A percentile compares a stretch with the other conserved stretches of the same genome.
Conservation (phyloP, 169 alveolate genomes). For the Cryptosporidium sp. region DNA sequence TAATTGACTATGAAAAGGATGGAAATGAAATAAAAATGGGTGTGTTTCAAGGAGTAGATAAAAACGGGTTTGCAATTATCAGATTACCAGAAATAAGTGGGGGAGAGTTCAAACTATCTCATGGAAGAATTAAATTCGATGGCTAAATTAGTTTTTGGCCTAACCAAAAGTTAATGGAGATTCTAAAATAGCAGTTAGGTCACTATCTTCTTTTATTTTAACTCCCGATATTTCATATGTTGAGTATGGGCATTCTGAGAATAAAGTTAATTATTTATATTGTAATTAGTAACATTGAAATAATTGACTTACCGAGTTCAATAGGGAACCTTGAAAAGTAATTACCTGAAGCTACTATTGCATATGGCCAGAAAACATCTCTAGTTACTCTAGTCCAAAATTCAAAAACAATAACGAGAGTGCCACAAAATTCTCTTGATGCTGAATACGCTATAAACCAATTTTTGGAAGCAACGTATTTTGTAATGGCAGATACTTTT, state of each 20-base stretch:
- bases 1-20: constrained; percentile 1
- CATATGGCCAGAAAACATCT: constrained; percentile 43
- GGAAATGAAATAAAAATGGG: constrained; percentile 24
- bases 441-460: constrained; percentile 40
- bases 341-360: not conserved
- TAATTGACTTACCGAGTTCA: constrained; percentile 48
- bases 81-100: not conserved
- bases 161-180: constrained; percentile 8
- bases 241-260: constrained; percentile 59
- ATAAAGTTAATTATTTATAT: not conserved
- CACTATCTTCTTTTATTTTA: constrained; percentile 9
- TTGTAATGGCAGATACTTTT: not conserved
- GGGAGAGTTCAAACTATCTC: constrained; percentile 14
- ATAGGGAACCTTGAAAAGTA: constrained; percentile 13
- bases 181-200: constrained; percentile 54
- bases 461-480: not conserved
- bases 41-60: constrained; percentile 44
- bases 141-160: not conserved
- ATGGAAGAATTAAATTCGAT: constrained; percentile 51
- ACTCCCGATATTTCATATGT: not conserved
- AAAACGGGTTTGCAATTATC: constrained; percentile 59
- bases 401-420: constrained; percentile 2
- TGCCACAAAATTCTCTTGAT: constrained; percentile 42
- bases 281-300: not conserved
- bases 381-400: constrained; percentile 44